A percentile compares a stretch with the other conserved stretches of the same genome.
Evolutionary conservation across 208 protist genomes (phyloP).

Genomic region (Jaenimonas drosophilae): DNA sequence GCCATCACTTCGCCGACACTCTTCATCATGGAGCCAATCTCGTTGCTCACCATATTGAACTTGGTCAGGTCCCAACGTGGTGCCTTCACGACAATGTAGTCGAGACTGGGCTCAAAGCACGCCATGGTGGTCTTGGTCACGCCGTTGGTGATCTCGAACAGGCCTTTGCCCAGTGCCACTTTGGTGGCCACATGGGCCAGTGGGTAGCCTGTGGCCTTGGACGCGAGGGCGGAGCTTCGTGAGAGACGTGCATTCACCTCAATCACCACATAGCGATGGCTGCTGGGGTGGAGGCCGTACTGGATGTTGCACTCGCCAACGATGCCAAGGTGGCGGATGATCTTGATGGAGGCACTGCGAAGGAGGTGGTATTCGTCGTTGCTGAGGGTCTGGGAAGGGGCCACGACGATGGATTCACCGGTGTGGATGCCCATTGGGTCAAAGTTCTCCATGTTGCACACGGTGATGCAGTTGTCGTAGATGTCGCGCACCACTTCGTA

Average conservation of each 20-base stretch:
- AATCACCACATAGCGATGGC: conserved; percentile 96
- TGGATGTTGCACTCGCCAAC: conserved; percentile 99
- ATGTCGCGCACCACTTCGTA: conserved; percentile 98
- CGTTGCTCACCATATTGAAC: conserved; percentile 91
- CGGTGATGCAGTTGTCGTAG: conserved; percentile 99
- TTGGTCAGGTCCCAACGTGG: conserved; percentile 95
- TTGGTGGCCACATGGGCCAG: conserved; percentile 97
- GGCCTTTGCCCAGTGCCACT: conserved; percentile 92
- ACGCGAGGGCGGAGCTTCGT: conserved; percentile 94
- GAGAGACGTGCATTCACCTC: conserved; percentile 98
- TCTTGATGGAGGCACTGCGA: conserved; percentile 89
- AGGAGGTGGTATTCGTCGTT: conserved; percentile 98
- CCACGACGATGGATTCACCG: conserved; percentile 98
- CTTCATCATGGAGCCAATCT: conserved; percentile 96
- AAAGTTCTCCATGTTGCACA: conserved; percentile 99
- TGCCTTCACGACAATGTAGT: conserved; percentile 96
- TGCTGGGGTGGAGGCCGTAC: conserved; percentile 96
- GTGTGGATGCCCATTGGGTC: conserved; percentile 97
- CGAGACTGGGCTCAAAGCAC: conserved; percentile 97
- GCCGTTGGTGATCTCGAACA: conserved; percentile 89
- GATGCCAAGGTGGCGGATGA: conserved; percentile 95
- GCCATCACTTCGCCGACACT: conserved; percentile 97
- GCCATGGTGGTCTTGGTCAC: conserved; percentile 93
- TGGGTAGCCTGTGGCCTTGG: conserved; percentile 98
- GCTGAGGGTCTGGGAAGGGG: conserved; percentile 95